Percentiles rank a stretch among this genome's conserved stretches.
These are phyloP conservation scores for Coprinopsis sp. DNA, from an alignment of 768 basidiomycete genomes.

Conservation along the genomic window DNA sequence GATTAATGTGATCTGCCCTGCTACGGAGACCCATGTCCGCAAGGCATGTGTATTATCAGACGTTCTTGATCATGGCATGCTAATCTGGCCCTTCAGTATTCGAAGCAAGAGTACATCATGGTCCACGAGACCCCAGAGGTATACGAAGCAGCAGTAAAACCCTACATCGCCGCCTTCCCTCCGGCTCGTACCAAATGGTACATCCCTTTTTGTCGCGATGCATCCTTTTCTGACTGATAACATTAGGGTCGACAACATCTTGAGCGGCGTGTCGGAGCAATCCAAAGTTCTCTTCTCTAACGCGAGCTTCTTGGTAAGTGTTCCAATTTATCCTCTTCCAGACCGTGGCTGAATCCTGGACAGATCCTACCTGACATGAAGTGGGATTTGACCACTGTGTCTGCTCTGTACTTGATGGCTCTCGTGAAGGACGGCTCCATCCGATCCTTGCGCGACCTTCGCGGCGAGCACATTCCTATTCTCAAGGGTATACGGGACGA, in stretches of 20 bases:
- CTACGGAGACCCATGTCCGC: conserved; percentile 83
- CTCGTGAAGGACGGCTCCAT: conserved; percentile 61
- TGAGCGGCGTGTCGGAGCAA: conserved; percentile 70
- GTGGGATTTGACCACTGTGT: conserved; percentile 80
- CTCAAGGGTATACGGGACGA: conserved; percentile 60
- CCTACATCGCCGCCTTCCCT: conserved; percentile 77
- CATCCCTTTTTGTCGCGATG: neutral
- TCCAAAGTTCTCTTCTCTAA: conserved; percentile 66
- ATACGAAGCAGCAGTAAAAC: conserved; percentile 65
- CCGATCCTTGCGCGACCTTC: conserved; percentile 73
- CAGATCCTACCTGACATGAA: conserved; percentile 97
- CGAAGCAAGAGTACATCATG: conserved; percentile 63
- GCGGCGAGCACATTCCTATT: conserved; percentile 56
- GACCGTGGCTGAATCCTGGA: too few species aligned
- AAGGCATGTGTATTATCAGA: conserved; percentile 45
- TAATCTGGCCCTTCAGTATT: conserved; percentile 48
- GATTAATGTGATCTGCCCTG: conserved; percentile 82
- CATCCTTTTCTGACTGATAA: neutral
- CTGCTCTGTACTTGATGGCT: conserved; percentile 81
- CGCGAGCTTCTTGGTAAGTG: conserved; percentile 60
- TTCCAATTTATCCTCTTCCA: too few species aligned
- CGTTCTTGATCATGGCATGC: neutral
- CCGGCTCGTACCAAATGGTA: conserved; percentile 79
- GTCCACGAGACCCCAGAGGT: conserved; percentile 80
- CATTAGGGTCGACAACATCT: conserved; percentile 79